phyloP scores from a whole-genome alignment of 2,329 filamentous ascomycete species.

The Calcarisporium arbuscula region DNA sequence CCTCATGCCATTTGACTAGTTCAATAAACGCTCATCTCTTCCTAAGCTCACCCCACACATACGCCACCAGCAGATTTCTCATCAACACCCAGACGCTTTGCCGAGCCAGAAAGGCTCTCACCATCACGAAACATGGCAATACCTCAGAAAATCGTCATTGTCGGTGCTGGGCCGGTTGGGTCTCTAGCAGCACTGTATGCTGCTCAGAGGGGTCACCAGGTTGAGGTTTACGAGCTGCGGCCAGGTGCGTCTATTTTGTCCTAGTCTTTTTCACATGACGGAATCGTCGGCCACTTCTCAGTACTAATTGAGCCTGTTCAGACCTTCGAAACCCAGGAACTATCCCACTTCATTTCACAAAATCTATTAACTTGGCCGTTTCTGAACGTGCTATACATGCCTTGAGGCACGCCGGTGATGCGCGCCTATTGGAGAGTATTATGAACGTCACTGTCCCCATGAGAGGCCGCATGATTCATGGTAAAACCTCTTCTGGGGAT shows the following conservation, averaged over 20 bases:
- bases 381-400: conserved; percentile 92
- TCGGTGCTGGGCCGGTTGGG: conserved; percentile 91
- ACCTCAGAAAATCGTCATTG: conserved; percentile 67
- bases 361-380: conserved; percentile 95
- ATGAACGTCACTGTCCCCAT: conserved; percentile 81
- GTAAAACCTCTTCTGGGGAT: conserved; percentile 54
- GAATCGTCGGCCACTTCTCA: background rate
- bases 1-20: too few species aligned
- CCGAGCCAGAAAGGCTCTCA: too few species aligned
- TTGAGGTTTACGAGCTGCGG: conserved; percentile 90
- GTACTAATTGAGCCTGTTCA: conserved; percentile 28
- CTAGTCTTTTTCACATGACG: conserved; percentile 1
- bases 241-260: conserved; percentile 57
- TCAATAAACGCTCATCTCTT: too few species aligned
- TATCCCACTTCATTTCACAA: conserved; percentile 87
- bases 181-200: conserved; percentile 90
- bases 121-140: too few species aligned
- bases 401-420: conserved; percentile 62
- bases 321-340: conserved; percentile 82
- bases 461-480: conserved; percentile 95
- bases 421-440: conserved; percentile 65
- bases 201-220: conserved; percentile 77
- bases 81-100: too few species aligned
- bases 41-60: too few species aligned
- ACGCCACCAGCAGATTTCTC: too few species aligned